Evolutionary conservation across 345 rosid genomes (phyloP), one percentile per base, ranked within the genome.

Genomic region (Brassica nigra): DNA sequence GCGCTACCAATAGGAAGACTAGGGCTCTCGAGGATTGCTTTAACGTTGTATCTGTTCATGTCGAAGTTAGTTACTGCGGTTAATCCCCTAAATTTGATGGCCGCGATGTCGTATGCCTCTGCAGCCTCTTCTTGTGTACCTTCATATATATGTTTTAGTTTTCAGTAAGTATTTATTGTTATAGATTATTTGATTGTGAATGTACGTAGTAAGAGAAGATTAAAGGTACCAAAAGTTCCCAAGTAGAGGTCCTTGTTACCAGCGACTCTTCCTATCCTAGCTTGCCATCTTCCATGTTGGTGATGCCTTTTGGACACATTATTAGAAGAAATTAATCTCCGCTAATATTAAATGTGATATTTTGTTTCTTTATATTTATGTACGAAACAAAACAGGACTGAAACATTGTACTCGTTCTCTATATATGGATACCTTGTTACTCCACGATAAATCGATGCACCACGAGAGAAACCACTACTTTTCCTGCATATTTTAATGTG

Each of bases 251-350:
- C 99, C 77, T 95, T 95, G 85, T 95, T 95, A 64, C 99, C 99
- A 0, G 97, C 99, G 28, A 95, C 99, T 85, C 99, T 85, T 52
- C 97, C 99, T 36, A 95, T 95, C 79, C 99, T 92, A 47, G 99
- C 99, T 82, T 95, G 99, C 99, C 97, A 95, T 84, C 97, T 87
- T 66, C 99, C 99, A 79, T 95, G 97, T 77, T 95, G 99, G 75
- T 95, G 99, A 78, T 95, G 99, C 81, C 98, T 92, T 59, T 81
- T 76, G 54, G 16, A 62, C 54, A 11, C 61, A 72, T 54, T 30
- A 39, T 54, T 30, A 39, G 2, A 62, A 44, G 15, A 55, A 34
- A 8, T 23, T 23, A 23, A 23, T 23, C 27, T 23, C 27, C 27
- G 27, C 27, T 23, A 23, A 23, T 23, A 23, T 23, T 23, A 23